These are phyloP conservation scores for Penicillium coprophilum DNA, from an alignment of 495 filamentous ascomycete genomes.

Conservation along the genomic window DNA sequence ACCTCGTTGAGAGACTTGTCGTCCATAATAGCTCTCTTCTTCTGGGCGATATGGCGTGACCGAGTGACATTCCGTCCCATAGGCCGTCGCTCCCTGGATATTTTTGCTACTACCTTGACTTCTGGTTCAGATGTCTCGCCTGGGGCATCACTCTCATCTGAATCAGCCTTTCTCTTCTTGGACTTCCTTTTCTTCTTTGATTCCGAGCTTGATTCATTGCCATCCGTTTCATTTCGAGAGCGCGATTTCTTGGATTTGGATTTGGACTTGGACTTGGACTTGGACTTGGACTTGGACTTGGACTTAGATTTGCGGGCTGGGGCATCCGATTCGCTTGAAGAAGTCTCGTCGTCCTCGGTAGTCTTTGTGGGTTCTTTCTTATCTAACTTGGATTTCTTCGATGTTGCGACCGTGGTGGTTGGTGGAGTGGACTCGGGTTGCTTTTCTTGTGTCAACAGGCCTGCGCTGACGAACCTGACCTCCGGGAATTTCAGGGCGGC, in stretches of 20 bases:
- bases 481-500: conserved; percentile 66
- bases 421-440: conserved; percentile 29
- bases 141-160: conserved; percentile 18
- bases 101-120: conserved; percentile 20
- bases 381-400: conserved; percentile 28
- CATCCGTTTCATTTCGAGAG: conserved; percentile 18
- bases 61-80: conserved; percentile 62
- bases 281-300: conserved; percentile 25
- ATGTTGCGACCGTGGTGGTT: conserved; percentile 20
- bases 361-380: conserved; percentile 6
- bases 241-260: conserved; percentile 28
- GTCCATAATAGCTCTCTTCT: conserved; percentile 71
- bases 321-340: conserved; percentile 10
- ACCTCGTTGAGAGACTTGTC: conserved; percentile 75
- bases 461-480: conserved; percentile 79
- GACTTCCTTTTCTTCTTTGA: conserved; percentile 47
- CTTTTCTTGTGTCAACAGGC: conserved; percentile 71
- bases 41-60: conserved; percentile 73
- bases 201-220: conserved; percentile 17
- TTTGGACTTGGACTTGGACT: conserved; percentile 25
- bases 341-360: conserved; percentile 11
- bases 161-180: conserved; percentile 53
- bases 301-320: conserved; percentile 18
- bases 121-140: conserved; percentile 17
- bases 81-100: conserved; percentile 45